Conservation (phyloP, 139 green algal genomes). For the Axilococcus clingmanii region DNA sequence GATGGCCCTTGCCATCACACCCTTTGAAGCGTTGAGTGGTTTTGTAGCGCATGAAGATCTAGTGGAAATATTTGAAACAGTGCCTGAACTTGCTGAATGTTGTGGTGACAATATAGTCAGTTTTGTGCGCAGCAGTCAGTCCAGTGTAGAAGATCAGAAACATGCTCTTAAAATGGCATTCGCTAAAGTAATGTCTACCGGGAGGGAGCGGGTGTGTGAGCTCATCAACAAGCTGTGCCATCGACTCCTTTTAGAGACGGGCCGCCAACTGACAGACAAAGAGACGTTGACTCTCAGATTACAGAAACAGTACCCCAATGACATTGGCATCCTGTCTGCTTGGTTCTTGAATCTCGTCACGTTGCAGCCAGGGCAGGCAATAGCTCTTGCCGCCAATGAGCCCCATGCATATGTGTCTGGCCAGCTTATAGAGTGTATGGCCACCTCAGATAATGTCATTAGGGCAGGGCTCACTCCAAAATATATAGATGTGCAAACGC, state of each 20-base stretch:
- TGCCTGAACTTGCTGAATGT: conserved; percentile 43
- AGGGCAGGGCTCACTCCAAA: conserved; percentile 94
- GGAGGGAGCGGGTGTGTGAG: background rate
- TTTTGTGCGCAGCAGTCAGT: too few species aligned
- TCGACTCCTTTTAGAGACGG: conserved; percentile 2
- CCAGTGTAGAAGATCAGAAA: background rate
- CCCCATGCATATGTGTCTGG: conserved; percentile 92
- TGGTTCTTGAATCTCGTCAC: conserved; percentile 90
- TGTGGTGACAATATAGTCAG: conserved; percentile 11
- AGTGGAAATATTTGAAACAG: conserved; percentile 21
- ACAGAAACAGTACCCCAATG: conserved; percentile 84
- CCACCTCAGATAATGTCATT: conserved; percentile 93
- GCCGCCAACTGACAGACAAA: conserved; percentile 29
- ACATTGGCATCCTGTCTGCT: conserved; percentile 83
- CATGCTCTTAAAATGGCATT: conserved; percentile 60
- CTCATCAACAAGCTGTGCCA: background rate
- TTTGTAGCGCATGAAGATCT: conserved; percentile 64
- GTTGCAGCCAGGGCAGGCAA: conserved; percentile 45
- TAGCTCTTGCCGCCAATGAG: conserved; percentile 91
- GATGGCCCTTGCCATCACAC: conserved; percentile 87
- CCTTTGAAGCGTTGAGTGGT: conserved; percentile 88
- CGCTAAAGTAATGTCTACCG: conserved; percentile 72
- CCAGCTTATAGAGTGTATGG: conserved; percentile 89
- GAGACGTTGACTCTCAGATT: conserved; percentile 75
- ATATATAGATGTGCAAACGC: conserved; percentile 69